Conservation (phyloP, 257 asterid species). For the Nicotiana sylvestris region DNA sequence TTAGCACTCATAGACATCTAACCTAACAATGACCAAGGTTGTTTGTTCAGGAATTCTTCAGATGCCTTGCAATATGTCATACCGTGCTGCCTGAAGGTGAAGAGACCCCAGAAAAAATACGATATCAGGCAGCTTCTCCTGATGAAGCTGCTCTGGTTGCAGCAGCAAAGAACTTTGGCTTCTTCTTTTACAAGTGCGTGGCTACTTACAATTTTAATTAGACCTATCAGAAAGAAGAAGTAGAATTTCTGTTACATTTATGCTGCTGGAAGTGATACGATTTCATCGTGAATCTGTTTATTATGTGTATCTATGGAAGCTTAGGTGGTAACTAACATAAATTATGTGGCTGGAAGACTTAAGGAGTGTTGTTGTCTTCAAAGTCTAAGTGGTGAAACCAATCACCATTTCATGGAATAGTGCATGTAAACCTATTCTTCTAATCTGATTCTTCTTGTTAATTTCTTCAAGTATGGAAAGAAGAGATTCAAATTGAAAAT, state of each 20-base stretch:
- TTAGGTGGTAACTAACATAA: not conserved
- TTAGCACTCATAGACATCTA: not conserved
- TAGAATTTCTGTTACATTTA: conserved; percentile 1
- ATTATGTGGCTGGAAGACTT: not conserved
- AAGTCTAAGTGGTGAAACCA: conserved; percentile 5
- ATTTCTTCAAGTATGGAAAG: not conserved
- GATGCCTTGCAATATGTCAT: conserved; percentile 99
- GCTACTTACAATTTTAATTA: conserved; percentile 6
- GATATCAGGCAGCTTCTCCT: conserved; percentile 99
- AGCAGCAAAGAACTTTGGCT: conserved; percentile 97
- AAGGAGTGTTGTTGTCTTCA: not conserved
- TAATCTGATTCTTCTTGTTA: not conserved
- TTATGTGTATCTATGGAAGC: not conserved
- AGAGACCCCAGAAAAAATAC: conserved; percentile 89
- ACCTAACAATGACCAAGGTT: conserved; percentile 15
- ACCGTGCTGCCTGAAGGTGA: conserved; percentile 99
- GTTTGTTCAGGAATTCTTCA: conserved; percentile 82
- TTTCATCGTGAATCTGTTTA: not conserved
- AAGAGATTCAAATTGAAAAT: conserved; percentile 4
- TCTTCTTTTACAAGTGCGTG: conserved; percentile 88
- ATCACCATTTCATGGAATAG: not conserved
- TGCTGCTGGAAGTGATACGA: not conserved
- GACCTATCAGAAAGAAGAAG: not conserved
- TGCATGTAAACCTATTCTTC: not conserved
- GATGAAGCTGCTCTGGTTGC: conserved; percentile 95